A percentile compares a stretch with the other conserved stretches of the same genome.
Evolutionary conservation across 257 asterid species (phyloP).

Genomic region (Solanum dulcamara): DNA sequence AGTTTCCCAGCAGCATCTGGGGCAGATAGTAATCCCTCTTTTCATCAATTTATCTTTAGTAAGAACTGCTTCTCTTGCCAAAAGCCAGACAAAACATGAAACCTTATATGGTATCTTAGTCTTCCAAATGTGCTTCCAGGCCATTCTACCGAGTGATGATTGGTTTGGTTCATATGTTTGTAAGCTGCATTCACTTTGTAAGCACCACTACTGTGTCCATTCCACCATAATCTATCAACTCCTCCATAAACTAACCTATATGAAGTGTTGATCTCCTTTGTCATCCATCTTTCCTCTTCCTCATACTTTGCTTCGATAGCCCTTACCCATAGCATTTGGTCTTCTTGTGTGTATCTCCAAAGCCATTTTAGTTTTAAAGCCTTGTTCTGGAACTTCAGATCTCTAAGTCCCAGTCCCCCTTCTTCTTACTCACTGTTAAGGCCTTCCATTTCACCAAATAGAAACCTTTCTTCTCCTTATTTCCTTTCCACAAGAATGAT

Average conservation of each 20-base stretch:
- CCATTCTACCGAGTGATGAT: neutral
- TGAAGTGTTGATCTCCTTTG: no score
- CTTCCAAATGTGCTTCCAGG: neutral
- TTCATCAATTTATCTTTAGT: neutral
- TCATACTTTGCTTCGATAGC: no score
- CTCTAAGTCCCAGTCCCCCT: neutral
- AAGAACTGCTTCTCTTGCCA: neutral
- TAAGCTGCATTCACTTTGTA: no score
- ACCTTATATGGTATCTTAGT: neutral
- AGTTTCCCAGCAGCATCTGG: neutral
- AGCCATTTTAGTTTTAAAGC: neutral
- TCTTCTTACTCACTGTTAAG: neutral
- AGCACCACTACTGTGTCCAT: no score
- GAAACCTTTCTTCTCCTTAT: neutral
- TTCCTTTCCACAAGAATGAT: neutral
- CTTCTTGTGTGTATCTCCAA: neutral
- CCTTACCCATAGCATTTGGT: no score
- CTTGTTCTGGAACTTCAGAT: neutral
- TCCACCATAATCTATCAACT: no score
- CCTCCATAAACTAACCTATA: no score
- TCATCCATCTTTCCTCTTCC: no score
- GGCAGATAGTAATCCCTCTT: neutral
- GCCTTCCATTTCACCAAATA: neutral
- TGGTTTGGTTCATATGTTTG: neutral
- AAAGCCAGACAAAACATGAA: neutral